phyloP scores from a whole-genome alignment of 805 yeast genomes.

The Saccharomycopsis fermentans region DNA sequence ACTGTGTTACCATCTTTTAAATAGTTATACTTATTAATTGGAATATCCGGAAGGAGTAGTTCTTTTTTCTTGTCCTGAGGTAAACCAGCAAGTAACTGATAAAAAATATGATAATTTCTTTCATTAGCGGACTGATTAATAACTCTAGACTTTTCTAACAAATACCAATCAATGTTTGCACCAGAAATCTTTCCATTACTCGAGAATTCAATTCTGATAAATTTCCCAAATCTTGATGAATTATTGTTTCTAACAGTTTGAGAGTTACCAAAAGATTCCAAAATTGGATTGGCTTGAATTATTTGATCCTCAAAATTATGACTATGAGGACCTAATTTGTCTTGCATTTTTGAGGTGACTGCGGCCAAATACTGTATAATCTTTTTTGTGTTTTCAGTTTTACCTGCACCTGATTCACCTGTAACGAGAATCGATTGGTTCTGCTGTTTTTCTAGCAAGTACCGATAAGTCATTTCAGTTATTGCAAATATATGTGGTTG shows the following conservation, averaged over 20 bases:
- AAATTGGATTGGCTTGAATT: slow-evolving; percentile 85
- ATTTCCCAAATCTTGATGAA: slow-evolving; percentile 95
- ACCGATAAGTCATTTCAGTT: slow-evolving; percentile 77
- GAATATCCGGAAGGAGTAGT: slow-evolving; percentile 41
- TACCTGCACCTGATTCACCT: slow-evolving; percentile 98
- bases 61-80: slow-evolving; percentile 37
- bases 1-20: slow-evolving; percentile 68
- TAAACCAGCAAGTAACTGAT: slow-evolving; percentile 76
- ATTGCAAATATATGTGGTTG: slow-evolving; percentile 89
- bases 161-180: slow-evolving; percentile 90
- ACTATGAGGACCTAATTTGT: neutral
- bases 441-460: slow-evolving; percentile 52
- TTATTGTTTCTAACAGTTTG: slow-evolving; percentile 90
- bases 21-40: slow-evolving; percentile 53
- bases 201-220: slow-evolving; percentile 75
- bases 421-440: slow-evolving; percentile 94
- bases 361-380: slow-evolving; percentile 86
- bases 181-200: slow-evolving; percentile 59
- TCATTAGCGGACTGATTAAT: slow-evolving; percentile 65
- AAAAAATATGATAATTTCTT: slow-evolving; percentile 90
- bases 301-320: slow-evolving; percentile 69
- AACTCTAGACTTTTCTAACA: slow-evolving; percentile 89
- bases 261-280: slow-evolving; percentile 95
- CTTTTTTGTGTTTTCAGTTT: slow-evolving; percentile 93
- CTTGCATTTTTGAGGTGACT: slow-evolving; percentile 36